Conservation (phyloP, 2,329 filamentous ascomycete genomes). For the Pestalotiopsis sp. region DNA sequence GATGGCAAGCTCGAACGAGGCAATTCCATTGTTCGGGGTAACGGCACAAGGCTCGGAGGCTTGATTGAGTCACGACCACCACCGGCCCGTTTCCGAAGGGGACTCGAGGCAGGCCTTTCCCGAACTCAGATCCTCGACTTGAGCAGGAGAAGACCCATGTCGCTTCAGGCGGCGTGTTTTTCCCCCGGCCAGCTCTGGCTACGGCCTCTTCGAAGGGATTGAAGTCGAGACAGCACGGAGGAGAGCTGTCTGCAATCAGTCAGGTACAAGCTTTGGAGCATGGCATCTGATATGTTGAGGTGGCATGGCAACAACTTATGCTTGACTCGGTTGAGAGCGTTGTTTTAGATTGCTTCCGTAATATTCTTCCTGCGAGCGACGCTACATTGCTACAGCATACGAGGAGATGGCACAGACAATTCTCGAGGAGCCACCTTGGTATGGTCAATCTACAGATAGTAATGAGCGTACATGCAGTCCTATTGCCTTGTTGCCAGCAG, state of each 20-base stretch:
- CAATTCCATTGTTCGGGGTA: neutral
- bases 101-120: neutral
- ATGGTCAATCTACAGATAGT: neutral
- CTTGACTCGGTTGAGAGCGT: neutral
- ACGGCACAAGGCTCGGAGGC: neutral
- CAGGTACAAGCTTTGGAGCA: neutral
- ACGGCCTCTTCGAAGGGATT: neutral
- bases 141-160: neutral
- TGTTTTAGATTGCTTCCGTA: neutral
- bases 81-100: neutral
- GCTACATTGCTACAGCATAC: neutral
- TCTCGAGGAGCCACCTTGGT: neutral
- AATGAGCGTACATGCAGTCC: neutral
- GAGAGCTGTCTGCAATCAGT: neutral
- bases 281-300: neutral
- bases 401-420: neutral
- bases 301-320: neutral
- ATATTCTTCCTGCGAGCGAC: neutral
- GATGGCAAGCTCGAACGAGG: neutral
- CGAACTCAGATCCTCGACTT: neutral
- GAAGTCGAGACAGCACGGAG: neutral
- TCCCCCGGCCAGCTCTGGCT: neutral
- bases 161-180: neutral
- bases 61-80: neutral
- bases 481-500: neutral